Percentiles rank a stretch among this genome's conserved stretches.
These are phyloP conservation scores for Penicillium paneum DNA, from an alignment of 2,329 filamentous ascomycete species.

Conservation along the genomic window DNA sequence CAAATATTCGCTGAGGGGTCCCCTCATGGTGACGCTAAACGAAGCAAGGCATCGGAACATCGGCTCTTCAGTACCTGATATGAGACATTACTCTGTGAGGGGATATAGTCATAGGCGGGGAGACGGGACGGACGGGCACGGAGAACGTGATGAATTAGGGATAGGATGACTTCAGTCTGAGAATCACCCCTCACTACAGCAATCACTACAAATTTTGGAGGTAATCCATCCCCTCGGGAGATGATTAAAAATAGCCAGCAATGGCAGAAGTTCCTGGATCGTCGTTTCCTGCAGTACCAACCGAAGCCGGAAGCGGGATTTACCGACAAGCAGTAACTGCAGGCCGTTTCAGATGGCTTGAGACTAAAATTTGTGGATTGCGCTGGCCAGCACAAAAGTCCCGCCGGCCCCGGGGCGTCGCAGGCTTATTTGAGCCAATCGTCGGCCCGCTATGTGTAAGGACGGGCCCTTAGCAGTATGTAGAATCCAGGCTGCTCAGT, in stretches of 20 bases:
- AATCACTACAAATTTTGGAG: background rate
- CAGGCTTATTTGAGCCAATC: background rate
- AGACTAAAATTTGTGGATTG: background rate
- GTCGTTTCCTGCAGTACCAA: background rate
- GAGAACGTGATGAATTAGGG: background rate
- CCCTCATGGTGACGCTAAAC: background rate
- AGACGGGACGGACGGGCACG: background rate
- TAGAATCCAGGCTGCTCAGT: background rate
- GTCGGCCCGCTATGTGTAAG: background rate
- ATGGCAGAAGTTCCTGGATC: too few relatives aligned
- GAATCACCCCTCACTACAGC: background rate
- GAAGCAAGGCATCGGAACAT: background rate
- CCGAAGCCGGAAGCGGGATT: background rate
- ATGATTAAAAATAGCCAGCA: background rate
- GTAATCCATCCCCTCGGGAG: background rate
- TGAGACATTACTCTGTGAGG: background rate
- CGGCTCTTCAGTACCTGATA: background rate
- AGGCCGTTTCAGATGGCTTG: background rate
- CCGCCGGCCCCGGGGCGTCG: background rate
- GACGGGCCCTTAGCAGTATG: background rate
- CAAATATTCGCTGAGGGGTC: background rate
- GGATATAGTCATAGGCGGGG: background rate
- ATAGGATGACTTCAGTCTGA: background rate
- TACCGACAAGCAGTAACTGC: background rate
- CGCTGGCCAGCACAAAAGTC: background rate